These are phyloP conservation scores for Pyracantha coccinea DNA, from an alignment of 331 rosid species.

Conservation along the genomic window DNA sequence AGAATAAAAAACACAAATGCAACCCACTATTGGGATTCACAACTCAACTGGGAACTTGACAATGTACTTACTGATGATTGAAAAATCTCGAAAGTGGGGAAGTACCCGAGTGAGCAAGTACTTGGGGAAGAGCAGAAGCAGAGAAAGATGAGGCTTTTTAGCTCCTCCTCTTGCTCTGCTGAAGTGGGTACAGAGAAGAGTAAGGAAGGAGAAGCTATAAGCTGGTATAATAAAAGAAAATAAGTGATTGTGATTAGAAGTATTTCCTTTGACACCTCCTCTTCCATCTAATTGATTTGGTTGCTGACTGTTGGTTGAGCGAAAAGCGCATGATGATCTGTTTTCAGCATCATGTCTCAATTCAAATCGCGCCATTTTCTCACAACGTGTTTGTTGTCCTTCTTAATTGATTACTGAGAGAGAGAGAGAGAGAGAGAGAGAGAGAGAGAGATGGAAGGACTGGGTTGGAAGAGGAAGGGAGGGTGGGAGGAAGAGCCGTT, in stretches of 20 bases:
- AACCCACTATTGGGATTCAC: background rate
- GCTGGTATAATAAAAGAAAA: background rate
- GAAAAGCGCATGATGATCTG: slow-evolving; percentile 19
- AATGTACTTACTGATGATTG: slow-evolving; percentile 27
- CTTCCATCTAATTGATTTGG: slow-evolving; percentile 21
- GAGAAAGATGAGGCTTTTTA: background rate
- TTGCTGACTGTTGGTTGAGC: slow-evolving; percentile 46
- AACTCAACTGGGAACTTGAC: background rate
- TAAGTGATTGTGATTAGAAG: background rate
- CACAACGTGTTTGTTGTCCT: background rate
- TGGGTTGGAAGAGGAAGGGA: background rate
- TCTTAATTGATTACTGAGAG: background rate
- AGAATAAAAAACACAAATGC: background rate
- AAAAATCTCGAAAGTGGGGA: background rate
- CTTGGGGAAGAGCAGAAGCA: background rate
- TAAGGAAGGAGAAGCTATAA: background rate
- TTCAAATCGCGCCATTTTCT: slow-evolving; percentile 14
- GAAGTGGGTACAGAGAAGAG: background rate
- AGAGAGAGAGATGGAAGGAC: background rate
- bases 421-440: background rate
- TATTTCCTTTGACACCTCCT: background rate
- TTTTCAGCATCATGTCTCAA: background rate
- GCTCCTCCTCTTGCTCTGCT: background rate
- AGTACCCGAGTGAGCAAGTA: background rate
- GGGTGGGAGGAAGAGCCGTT: slow-evolving; percentile 8